Conservation (phyloP, 148 eudicot genomes). For the Dianthus caryophyllus region DNA sequence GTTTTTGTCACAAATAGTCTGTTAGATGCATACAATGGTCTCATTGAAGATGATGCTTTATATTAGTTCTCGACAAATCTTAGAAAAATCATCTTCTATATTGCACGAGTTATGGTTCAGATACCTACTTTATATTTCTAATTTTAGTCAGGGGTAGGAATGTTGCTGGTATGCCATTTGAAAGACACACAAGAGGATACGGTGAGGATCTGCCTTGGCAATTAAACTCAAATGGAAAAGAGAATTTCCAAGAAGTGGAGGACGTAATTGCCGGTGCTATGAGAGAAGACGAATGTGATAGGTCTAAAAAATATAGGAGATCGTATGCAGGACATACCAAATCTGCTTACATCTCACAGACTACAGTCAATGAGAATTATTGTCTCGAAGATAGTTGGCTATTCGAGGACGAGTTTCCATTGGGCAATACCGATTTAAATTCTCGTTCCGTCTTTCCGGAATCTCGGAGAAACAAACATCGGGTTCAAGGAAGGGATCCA, state of each 20-base stretch:
- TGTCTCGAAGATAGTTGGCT: constrained; percentile 14
- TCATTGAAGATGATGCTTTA: too few relatives aligned
- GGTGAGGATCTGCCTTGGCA: constrained; percentile 19
- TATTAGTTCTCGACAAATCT: neutral
- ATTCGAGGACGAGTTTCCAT: constrained; percentile 19
- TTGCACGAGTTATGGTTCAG: neutral
- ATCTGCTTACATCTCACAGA: constrained; percentile 15
- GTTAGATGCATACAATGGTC: too few relatives aligned
- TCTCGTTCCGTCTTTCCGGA: constrained; percentile 6
- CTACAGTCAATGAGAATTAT: constrained; percentile 10
- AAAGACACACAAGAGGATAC: constrained; percentile 16
- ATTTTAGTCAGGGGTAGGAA: constrained; percentile 23
- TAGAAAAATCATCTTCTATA: neutral
- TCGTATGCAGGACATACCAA: constrained; percentile 14
- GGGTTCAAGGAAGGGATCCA: neutral
- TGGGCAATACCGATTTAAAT: constrained; percentile 12
- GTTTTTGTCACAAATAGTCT: too few relatives aligned
- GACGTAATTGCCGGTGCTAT: constrained; percentile 10
- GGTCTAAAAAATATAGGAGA: constrained; percentile 16
- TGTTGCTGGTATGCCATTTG: constrained; percentile 20
- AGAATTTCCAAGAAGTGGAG: constrained; percentile 14
- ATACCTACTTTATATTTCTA: constrained; percentile 1
- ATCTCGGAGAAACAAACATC: constrained; percentile 16
- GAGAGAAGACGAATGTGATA: constrained; percentile 13
- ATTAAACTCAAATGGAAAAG: constrained; percentile 17